Evolutionary conservation across 345 rosid genomes (phyloP).

Genomic region (Linum lewisii): DNA sequence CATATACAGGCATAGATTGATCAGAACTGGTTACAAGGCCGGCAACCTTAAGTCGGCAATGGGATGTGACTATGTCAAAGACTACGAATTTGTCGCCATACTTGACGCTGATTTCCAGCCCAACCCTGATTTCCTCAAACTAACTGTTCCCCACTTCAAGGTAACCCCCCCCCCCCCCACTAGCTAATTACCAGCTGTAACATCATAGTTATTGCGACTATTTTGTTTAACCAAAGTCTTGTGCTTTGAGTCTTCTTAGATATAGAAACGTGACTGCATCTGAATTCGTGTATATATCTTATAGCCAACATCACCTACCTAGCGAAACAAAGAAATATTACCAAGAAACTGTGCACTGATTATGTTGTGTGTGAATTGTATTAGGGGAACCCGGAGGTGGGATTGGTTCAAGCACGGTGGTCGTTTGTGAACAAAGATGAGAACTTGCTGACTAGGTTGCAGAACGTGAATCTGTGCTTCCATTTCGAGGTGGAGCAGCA

Average conservation of each 20-base stretch:
- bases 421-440: conserved; percentile 3
- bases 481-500: conserved; percentile 6
- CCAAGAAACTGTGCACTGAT: too few relatives aligned
- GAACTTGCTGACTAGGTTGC: conserved; percentile 3
- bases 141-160: conserved; percentile 2
- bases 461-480: conserved; percentile 5
- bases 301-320: too few relatives aligned
- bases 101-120: conserved; percentile 4
- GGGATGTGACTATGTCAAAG: conserved; percentile 40
- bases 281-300: too few relatives aligned
- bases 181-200: background rate
- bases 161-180: background rate
- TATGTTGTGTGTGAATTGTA: too few relatives aligned
- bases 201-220: background rate
- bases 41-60: conserved; percentile 88
- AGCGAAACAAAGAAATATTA: too few relatives aligned
- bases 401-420: conserved; percentile 5
- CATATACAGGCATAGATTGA: conserved; percentile 71
- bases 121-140: conserved; percentile 4
- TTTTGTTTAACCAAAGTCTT: too few relatives aligned
- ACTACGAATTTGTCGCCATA: conserved; percentile 4
- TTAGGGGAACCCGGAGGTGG: conserved; percentile 1
- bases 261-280: too few relatives aligned
- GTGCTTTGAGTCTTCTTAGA: too few relatives aligned
- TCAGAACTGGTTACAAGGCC: conserved; percentile 87